These are phyloP conservation scores for Elaphomyces granulatus DNA, from an alignment of 495 filamentous ascomycete species.

Conservation along the genomic window DNA sequence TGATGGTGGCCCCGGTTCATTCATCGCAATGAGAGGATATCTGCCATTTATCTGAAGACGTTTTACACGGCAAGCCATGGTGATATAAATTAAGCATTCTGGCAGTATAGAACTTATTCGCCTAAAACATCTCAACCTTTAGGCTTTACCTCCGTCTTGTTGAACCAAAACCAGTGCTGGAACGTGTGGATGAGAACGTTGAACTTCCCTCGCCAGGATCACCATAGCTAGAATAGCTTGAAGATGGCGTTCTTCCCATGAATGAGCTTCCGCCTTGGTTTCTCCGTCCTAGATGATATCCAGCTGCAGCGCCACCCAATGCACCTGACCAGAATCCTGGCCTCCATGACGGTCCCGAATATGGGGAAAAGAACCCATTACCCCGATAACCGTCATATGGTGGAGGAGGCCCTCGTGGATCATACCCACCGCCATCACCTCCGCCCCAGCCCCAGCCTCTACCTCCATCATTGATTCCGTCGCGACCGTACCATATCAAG, in stretches of 20 bases:
- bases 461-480: not conserved
- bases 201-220: slow-evolving; percentile 40
- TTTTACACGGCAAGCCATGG: too few species aligned
- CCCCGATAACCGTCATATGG: slow-evolving; percentile 45
- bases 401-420: slow-evolving; percentile 41
- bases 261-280: slow-evolving; percentile 15
- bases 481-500: not conserved
- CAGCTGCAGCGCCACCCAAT: slow-evolving; percentile 53
- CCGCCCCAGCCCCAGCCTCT: slow-evolving; percentile 32
- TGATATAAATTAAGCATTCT: not conserved
- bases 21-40: too few species aligned
- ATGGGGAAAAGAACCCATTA: slow-evolving; percentile 19
- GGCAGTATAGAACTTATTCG: not conserved
- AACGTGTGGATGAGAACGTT: slow-evolving; percentile 33
- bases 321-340: slow-evolving; percentile 85
- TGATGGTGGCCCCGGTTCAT: too few species aligned
- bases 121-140: not conserved
- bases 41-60: too few species aligned
- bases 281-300: slow-evolving; percentile 48
- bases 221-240: slow-evolving; percentile 4
- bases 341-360: slow-evolving; percentile 37
- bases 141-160: slow-evolving; percentile 59
- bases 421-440: slow-evolving; percentile 35
- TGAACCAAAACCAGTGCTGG: slow-evolving; percentile 84
- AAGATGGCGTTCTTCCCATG: slow-evolving; percentile 7